Conservation (phyloP, 441 rosid species). For the Corymbia calophylla region DNA sequence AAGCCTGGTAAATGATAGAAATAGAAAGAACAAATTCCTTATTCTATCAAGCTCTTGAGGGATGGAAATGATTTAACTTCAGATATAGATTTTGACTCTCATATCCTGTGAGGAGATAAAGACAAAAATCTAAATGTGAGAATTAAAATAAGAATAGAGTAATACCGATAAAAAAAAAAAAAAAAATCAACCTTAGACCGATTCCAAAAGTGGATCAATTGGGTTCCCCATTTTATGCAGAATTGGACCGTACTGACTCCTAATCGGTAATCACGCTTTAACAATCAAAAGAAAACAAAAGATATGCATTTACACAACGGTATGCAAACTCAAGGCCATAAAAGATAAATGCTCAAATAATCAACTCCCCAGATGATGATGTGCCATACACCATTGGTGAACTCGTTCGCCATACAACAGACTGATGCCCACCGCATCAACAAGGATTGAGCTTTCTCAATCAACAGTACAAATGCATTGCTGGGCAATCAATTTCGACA, state of each 20-base stretch:
- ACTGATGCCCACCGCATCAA: neutral
- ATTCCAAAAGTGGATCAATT: neutral
- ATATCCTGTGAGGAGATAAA: no score
- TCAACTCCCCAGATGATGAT: neutral
- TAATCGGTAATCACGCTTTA: neutral
- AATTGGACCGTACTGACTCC: neutral
- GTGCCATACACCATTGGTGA: neutral
- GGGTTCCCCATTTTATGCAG: neutral
- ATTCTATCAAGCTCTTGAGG: neutral
- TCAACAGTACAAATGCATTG: neutral
- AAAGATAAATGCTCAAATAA: neutral
- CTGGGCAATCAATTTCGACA: neutral
- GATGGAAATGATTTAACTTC: no score
- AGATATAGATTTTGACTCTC: no score
- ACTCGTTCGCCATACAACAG: neutral
- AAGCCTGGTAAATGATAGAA: neutral
- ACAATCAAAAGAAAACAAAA: neutral
- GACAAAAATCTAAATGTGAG: no score
- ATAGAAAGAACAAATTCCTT: neutral
- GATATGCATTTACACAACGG: neutral
- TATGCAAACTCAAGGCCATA: neutral
- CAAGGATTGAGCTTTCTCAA: neutral
- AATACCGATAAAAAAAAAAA: no score
- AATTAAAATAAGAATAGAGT: no score
- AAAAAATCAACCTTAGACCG: neutral